A percentile compares a stretch with the other conserved stretches of the same genome.
Conservation (phyloP, 1,284 basidiomycete species). For the Puccinia triticina region DNA sequence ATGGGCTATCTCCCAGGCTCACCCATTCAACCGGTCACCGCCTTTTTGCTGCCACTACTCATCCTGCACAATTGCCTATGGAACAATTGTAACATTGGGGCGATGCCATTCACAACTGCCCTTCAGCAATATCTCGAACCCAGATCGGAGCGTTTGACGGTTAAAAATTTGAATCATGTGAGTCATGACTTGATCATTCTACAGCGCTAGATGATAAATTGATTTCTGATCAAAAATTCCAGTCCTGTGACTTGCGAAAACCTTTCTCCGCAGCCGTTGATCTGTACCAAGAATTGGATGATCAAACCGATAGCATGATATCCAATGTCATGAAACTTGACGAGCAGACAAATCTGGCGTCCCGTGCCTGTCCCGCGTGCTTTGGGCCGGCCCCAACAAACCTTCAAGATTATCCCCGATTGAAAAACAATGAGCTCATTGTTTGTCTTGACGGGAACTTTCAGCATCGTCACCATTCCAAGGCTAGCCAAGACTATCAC, state of each 20-base stretch:
- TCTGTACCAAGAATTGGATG: not conserved
- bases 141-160: not conserved
- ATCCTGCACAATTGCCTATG: constrained; percentile 15
- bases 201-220: not conserved
- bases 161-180: not conserved
- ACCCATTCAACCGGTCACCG: not conserved
- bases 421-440: not conserved
- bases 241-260: not conserved
- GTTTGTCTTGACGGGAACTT: no score
- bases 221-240: not conserved
- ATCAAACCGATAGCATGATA: not conserved
- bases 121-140: not conserved
- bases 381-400: not conserved
- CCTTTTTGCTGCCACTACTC: constrained; percentile 9
- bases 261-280: no score
- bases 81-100: constrained; percentile 19
- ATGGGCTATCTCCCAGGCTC: not conserved
- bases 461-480: constrained; percentile 18
- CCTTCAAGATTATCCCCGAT: not conserved
- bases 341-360: not conserved
- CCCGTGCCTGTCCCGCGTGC: not conserved
- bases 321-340: not conserved
- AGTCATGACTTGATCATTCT: no score
- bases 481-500: constrained; percentile 12
- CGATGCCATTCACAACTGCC: not conserved